phyloP scores from a whole-genome alignment of 2,329 filamentous ascomycete genomes.

The Helotiales sp. region DNA sequence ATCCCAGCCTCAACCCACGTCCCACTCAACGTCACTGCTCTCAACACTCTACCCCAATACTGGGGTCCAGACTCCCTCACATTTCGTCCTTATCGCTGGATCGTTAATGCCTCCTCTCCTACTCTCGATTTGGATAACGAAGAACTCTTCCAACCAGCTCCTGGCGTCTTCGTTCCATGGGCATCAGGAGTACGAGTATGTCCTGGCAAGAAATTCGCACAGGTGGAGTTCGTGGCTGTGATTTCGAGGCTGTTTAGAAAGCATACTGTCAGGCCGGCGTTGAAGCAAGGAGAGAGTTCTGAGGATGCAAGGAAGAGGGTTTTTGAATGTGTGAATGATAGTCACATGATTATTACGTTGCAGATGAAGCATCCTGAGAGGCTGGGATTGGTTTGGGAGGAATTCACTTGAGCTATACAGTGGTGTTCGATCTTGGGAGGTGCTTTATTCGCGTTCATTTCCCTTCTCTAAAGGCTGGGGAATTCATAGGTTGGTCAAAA shows the following conservation, averaged over 20 bases:
- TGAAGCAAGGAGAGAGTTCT: slow-evolving; percentile 11
- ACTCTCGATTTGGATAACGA: neutral
- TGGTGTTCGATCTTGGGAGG: too few relatives aligned
- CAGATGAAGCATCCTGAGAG: slow-evolving; percentile 22
- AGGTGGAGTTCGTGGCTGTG: slow-evolving; percentile 27
- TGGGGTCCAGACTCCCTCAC: slow-evolving; percentile 20
- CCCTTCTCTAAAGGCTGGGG: too few relatives aligned
- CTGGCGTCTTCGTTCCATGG: slow-evolving; percentile 19
- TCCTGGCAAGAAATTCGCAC: slow-evolving; percentile 24
- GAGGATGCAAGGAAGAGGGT: slow-evolving; percentile 16
- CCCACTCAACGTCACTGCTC: slow-evolving; percentile 8
- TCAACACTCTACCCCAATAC: slow-evolving; percentile 15
- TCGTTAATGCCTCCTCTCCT: neutral
- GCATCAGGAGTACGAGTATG: slow-evolving; percentile 19
- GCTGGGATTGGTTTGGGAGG: slow-evolving; percentile 19
- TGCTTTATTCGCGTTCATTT: neutral
- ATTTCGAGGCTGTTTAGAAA: slow-evolving; percentile 16
- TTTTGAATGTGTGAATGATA: slow-evolving; percentile 17
- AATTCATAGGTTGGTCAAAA: too few relatives aligned
- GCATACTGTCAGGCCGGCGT: slow-evolving; percentile 7
- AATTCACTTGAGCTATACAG: neutral
- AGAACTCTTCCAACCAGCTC: slow-evolving; percentile 5
- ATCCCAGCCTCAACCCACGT: slow-evolving; percentile 30
- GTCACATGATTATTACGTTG: slow-evolving; percentile 15
- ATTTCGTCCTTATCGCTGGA: slow-evolving; percentile 21